Evolutionary conservation across 202 grass and related monocot species (phyloP).

Genomic region (Elaeis oleifera): DNA sequence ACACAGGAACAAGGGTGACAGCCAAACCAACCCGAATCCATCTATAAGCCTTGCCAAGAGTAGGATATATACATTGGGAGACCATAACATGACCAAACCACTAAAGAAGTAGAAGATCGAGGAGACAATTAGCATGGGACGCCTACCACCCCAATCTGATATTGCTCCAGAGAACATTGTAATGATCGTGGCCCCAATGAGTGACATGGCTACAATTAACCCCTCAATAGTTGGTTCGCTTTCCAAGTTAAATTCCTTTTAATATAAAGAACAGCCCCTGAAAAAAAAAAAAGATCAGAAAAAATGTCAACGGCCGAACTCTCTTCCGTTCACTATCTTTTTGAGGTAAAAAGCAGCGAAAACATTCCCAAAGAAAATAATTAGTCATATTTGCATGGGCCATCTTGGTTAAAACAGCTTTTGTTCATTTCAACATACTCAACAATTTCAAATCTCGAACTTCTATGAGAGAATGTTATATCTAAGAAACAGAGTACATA

Average conservation of each 20-base stretch:
- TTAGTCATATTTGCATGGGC: too few species aligned
- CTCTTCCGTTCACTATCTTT: not conserved
- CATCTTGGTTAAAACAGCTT: too few species aligned
- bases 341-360: too few species aligned
- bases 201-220: constrained; percentile 63
- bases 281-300: not conserved
- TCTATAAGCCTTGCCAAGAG: constrained; percentile 63
- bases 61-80: constrained; percentile 49
- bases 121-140: constrained; percentile 57
- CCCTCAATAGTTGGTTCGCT: constrained; percentile 55
- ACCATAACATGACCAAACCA: constrained; percentile 64
- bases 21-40: constrained; percentile 58
- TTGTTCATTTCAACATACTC: too few species aligned
- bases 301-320: not conserved
- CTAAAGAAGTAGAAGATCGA: constrained; percentile 55
- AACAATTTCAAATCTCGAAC: constrained; percentile 33
- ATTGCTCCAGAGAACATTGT: constrained; percentile 43
- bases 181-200: constrained; percentile 56
- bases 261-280: constrained; percentile 60
- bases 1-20: constrained; percentile 52
- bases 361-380: too few species aligned
- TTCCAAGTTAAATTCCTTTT: constrained; percentile 64
- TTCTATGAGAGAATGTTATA: not conserved
- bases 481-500: constrained; percentile 10
- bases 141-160: constrained; percentile 48